Conservation (phyloP, 257 asterid species). For the Solanum chilense region DNA sequence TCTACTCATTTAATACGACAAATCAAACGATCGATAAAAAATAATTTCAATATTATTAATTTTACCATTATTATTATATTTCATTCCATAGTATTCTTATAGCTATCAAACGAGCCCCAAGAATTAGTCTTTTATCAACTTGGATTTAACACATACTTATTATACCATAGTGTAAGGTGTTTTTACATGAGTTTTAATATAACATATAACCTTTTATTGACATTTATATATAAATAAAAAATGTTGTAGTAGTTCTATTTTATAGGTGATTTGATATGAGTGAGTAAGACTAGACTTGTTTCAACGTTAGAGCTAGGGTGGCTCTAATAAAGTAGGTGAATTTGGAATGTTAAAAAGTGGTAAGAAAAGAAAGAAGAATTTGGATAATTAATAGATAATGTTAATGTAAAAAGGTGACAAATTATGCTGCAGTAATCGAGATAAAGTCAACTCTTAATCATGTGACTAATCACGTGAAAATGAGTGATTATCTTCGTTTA, state of each 20-base stretch:
- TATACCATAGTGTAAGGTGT: no score
- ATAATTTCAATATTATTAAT: background rate
- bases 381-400: background rate
- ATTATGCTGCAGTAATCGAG: background rate
- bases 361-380: background rate
- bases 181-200: background rate
- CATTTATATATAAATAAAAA: background rate
- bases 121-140: background rate
- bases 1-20: background rate
- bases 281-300: background rate
- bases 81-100: background rate
- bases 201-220: background rate
- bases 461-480: conserved; percentile 14
- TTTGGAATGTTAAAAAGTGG: background rate
- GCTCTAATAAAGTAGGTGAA: background rate
- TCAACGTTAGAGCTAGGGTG: background rate
- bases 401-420: background rate
- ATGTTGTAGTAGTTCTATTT: background rate
- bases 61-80: background rate
- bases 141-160: background rate
- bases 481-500: background rate
- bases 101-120: background rate
- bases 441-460: conserved; percentile 7
- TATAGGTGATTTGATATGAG: background rate
- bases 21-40: background rate